phyloP scores from a whole-genome alignment of 148 eudicot genomes.

The Rhododendron ovatum region DNA sequence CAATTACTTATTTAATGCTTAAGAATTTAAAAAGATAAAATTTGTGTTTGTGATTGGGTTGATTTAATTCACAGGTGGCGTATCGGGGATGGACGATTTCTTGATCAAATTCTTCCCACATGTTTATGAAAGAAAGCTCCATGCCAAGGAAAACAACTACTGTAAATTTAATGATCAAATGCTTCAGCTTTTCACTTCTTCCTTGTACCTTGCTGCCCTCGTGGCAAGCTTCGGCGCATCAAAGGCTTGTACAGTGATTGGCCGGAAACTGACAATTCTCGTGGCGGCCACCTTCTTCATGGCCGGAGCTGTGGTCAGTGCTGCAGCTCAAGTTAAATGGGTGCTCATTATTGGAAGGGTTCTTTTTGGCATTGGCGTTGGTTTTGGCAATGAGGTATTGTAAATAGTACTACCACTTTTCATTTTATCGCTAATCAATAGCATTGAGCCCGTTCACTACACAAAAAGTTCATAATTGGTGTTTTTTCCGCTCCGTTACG shows the following conservation, averaged over 20 bases:
- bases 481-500: too few species aligned
- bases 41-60: background rate
- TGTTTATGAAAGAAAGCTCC: constrained; percentile 40
- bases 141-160: constrained; percentile 58
- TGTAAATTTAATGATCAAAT: constrained; percentile 64
- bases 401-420: background rate
- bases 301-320: constrained; percentile 39
- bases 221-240: constrained; percentile 62
- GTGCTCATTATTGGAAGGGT: constrained; percentile 63
- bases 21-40: too few species aligned
- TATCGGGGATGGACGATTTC: constrained; percentile 75
- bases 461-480: too few species aligned
- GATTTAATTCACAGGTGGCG: constrained; percentile 41
- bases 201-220: constrained; percentile 67
- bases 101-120: constrained; percentile 54
- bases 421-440: background rate
- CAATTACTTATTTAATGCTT: too few species aligned
- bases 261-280: constrained; percentile 31
- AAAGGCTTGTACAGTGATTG: constrained; percentile 35
- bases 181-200: constrained; percentile 73
- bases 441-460: too few species aligned
- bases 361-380: constrained; percentile 63
- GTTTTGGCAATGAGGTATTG: background rate
- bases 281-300: constrained; percentile 31
- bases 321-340: constrained; percentile 31